A percentile compares a stretch with the other conserved stretches of the same genome.
Evolutionary conservation across 2,329 filamentous ascomycete genomes (phyloP).

Genomic region (Aspergillus flavus): DNA sequence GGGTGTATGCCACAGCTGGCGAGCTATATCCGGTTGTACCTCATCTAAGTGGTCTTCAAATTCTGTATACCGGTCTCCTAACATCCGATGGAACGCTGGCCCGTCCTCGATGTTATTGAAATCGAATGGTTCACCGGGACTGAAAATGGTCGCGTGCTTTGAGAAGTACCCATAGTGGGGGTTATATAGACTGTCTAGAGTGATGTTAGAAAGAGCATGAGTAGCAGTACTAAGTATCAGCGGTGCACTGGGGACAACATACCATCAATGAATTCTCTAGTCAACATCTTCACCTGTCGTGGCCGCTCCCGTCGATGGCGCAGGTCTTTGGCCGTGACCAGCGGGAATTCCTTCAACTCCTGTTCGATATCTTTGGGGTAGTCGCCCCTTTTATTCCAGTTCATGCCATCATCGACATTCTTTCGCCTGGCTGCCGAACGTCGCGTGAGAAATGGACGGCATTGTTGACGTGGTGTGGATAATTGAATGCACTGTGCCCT

Average conservation of each 20-base stretch:
- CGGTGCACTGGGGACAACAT: constrained; percentile 24
- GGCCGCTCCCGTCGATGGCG: constrained; percentile 74
- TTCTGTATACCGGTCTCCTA: constrained; percentile 79
- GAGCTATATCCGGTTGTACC: constrained; percentile 69
- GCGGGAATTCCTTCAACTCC: constrained; percentile 80
- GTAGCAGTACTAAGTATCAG: background rate
- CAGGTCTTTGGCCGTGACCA: constrained; percentile 80
- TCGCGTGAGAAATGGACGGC: constrained; percentile 40
- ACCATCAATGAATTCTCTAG: constrained; percentile 97
- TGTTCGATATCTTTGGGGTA: constrained; percentile 75
- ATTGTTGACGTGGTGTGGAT: constrained; percentile 32
- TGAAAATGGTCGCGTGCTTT: constrained; percentile 95
- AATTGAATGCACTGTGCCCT: constrained; percentile 24
- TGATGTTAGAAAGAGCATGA: background rate
- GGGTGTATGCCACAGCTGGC: constrained; percentile 97
- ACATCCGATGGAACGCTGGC: constrained; percentile 74
- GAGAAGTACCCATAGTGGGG: constrained; percentile 95
- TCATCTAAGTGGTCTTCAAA: constrained; percentile 89
- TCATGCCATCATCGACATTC: constrained; percentile 59
- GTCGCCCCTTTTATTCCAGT: constrained; percentile 84
- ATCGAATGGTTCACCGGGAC: constrained; percentile 85
- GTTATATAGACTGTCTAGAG: constrained; percentile 86
- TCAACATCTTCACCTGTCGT: constrained; percentile 90
- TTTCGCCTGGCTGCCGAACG: constrained; percentile 40
- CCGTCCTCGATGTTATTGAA: constrained; percentile 83